A percentile compares a stretch with the other conserved stretches of the same genome.
Evolutionary conservation across 306 rosid species (phyloP).

Genomic region (Vicia faba): DNA sequence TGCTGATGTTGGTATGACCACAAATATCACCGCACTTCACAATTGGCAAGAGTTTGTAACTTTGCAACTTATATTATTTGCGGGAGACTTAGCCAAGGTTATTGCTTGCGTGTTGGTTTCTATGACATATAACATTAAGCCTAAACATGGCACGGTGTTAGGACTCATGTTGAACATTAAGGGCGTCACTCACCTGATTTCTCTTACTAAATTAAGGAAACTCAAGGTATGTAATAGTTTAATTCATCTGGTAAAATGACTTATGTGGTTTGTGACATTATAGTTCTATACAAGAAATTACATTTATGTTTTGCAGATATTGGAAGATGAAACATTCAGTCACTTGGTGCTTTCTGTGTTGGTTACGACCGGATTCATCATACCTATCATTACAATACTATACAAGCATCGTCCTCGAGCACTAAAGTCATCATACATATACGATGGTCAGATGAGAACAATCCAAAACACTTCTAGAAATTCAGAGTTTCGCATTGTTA

Average conservation of each 20-base stretch:
- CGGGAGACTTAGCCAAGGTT: constrained; percentile 30
- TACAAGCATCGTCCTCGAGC: constrained; percentile 29
- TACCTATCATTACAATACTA: constrained; percentile 30
- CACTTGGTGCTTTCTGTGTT: constrained; percentile 36
- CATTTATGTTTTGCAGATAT: constrained; percentile 35
- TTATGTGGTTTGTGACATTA: too few species aligned
- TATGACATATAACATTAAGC: constrained; percentile 36
- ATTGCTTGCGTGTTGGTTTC: constrained; percentile 33
- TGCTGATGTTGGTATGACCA: constrained; percentile 9
- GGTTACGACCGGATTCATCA: constrained; percentile 6
- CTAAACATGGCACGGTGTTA: constrained; percentile 39
- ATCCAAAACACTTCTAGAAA: constrained; percentile 37
- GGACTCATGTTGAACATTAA: constrained; percentile 49
- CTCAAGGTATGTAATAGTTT: constrained; percentile 24
- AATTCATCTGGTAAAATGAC: neutral
- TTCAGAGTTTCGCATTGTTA: constrained; percentile 40
- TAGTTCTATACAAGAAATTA: neutral
- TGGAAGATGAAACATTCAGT: constrained; percentile 36
- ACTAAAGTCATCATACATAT: neutral
- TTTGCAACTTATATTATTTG: constrained; percentile 30
- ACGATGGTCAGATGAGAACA: neutral
- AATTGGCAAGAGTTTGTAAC: neutral
- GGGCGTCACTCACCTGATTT: constrained; percentile 48
- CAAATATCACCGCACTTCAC: neutral
- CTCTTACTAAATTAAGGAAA: constrained; percentile 1